Evolutionary conservation across 768 basidiomycete species (phyloP), one percentile per base, ranked within the genome.

Genomic region (Russula griseocarnosa): DNA sequence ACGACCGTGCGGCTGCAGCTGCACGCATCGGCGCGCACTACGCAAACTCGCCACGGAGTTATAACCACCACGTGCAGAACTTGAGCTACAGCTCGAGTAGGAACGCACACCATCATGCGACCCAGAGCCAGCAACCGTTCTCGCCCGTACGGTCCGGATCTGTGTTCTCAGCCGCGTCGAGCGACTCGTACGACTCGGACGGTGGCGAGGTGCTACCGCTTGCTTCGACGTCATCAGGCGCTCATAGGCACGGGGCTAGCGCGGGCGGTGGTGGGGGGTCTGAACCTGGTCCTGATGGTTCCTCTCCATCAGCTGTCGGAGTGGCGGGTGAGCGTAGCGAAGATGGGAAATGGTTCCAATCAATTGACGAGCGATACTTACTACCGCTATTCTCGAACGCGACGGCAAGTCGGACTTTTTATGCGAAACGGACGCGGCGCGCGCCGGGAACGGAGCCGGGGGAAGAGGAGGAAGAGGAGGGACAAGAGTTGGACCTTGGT

Each of bases 291-390:
- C 55, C 60, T 1, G 66, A 65, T 20, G 60, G 9, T 58, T 60
- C 51, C 8, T 64, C 26, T 26, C 18, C 14, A 24, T 55, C 52
- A 5, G 22, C 66, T 60, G 14, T 38, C 51, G 30, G 65, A 55
- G 50, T 62, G 67, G 40, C 66, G 57, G 34, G 9, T 20, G 59
- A 68, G 65, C 60, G 64, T 18, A 44, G 77, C 5, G 87, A 89
- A 62, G 93, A 96, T 58, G 88, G 91, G 32, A 91, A 92, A 73
- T 98, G 94, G 94, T 98, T 98, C 86, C 94, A 94, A 69, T 82
- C 88, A 51, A 76, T 99, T 44, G 96, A 99, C 75, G 94, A 99
- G 76, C 83, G 93, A 67, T 99, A 96, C 73, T 78, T 99, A 22
- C 76, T 98, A 3, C 95, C 95, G 24, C 78, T 98, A 42, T 98